Conservation (phyloP, 2,329 filamentous ascomycete species). For the Botrytis byssoidea region DNA sequence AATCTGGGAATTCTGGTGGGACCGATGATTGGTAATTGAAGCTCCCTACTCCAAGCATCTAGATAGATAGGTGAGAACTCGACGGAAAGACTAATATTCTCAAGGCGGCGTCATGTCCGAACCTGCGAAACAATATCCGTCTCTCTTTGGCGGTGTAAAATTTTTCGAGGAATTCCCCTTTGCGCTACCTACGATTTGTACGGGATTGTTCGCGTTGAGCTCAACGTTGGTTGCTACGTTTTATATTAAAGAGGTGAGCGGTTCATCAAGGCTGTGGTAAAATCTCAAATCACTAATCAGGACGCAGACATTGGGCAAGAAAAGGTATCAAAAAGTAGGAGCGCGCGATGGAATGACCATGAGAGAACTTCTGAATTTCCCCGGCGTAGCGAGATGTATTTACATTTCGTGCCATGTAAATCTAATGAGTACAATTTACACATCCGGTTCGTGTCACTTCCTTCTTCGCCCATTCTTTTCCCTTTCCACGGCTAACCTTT, state of each 20-base stretch:
- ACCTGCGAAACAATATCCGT: constrained; percentile 62
- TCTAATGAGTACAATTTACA: constrained; percentile 69
- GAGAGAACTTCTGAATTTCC: constrained; percentile 56
- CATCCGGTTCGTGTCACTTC: constrained; percentile 46
- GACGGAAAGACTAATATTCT: constrained; percentile 14
- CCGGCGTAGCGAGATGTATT: constrained; percentile 65
- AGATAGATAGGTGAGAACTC: constrained; percentile 34
- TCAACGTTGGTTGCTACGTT: constrained; percentile 52
- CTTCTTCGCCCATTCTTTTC: not conserved
- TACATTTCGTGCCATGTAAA: constrained; percentile 64
- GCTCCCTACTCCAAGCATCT: too few species aligned
- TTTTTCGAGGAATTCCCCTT: constrained; percentile 68
- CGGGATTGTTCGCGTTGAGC: constrained; percentile 53
- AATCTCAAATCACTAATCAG: not conserved
- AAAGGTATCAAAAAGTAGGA: constrained; percentile 31
- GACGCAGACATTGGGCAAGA: constrained; percentile 45
- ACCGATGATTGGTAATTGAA: constrained; percentile 44
- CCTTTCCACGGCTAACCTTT: not conserved
- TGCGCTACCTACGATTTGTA: constrained; percentile 59
- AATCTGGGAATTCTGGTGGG: constrained; percentile 75
- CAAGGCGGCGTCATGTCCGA: constrained; percentile 66
- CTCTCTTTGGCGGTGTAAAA: constrained; percentile 51
- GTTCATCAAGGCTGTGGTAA: not conserved
- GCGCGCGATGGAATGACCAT: constrained; percentile 43
- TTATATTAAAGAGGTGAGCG: constrained; percentile 56